Base-by-base conservation (phyloP, 1,139 yeast genomes). In the Taphrina pruni region DNA sequence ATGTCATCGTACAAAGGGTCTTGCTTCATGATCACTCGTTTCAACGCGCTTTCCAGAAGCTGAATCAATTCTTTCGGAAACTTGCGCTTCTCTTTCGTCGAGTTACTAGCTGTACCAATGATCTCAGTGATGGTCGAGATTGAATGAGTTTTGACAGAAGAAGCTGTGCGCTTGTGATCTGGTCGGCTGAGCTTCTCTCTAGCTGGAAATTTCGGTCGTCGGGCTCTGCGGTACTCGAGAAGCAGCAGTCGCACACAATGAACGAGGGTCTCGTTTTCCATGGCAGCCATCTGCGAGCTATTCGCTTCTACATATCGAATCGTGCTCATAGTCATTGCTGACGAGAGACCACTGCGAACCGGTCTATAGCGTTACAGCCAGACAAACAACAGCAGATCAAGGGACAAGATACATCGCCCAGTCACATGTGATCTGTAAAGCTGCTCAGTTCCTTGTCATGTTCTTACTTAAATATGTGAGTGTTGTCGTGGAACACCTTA, bases 61-160 rank as follows among this genome's bases (percentile, higher is more conserved):
- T 66, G 68, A 26, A 66, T 54, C 39, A 66, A 50, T 21, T 69
- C 71, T 51, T 69, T 69, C 35, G 69, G 69, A 38, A 66, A 60
- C 54, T 66, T 66, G 43, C 43, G 50, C 43, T 65, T 58, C 2
- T 65, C 64, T 45, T 57, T 64, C n/a, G 43, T n/a, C 39, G 60
- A 36, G 17, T 7, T n/a, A 12, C 26, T 32, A 17, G 39, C 65
- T 17, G 46, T 20, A 17, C 67, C 56, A n/a, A 64, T 20, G 45
- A 64, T 64, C 8, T 64, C 67, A 4, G 67, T 48, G 11, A 64
- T 54, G 9, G 67, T 45, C 6, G 62, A 32, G n/a, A 46, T 43
- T 9, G 54, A 43, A 58, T 21, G 38, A 32, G 3, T 21, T 39
- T 39, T 56, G 11, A 12, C 41, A 12, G 54, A 50, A 21, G 35